These are phyloP conservation scores for Mrakia gelida DNA, from an alignment of 768 basidiomycete genomes.

Conservation along the genomic window DNA sequence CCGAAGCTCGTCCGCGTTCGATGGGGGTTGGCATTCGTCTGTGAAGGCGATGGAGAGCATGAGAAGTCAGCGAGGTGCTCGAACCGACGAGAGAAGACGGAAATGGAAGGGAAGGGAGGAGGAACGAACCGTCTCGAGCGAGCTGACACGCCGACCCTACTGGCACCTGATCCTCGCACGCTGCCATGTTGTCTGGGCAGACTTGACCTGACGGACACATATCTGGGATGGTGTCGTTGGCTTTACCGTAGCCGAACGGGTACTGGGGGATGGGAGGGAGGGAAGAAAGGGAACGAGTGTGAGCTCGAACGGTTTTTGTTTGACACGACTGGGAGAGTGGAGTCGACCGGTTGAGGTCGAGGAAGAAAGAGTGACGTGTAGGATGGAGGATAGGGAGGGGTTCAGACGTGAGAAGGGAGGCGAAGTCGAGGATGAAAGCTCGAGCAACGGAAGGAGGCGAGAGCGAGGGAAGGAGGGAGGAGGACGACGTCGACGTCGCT, in stretches of 20 bases:
- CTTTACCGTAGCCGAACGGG: constrained; percentile 23
- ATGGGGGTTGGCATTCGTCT: constrained; percentile 75
- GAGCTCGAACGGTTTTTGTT: not conserved
- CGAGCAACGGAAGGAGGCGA: too few relatives aligned
- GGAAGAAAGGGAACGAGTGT: not conserved
- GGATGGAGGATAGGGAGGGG: not conserved
- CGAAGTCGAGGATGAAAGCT: not conserved
- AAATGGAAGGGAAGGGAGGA: not conserved
- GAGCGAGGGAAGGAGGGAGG: not conserved
- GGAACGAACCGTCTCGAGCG: constrained; percentile 27
- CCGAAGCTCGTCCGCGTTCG: constrained; percentile 54
- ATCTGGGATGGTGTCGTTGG: constrained; percentile 7
- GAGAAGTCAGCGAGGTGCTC: too few relatives aligned
- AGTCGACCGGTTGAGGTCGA: not conserved
- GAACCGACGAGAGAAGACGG: not conserved
- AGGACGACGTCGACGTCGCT: not conserved
- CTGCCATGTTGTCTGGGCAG: constrained; percentile 28
- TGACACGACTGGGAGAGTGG: not conserved
- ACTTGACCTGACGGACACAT: constrained; percentile 17
- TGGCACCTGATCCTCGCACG: constrained; percentile 15
- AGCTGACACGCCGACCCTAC: constrained; percentile 26
- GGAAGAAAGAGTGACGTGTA: not conserved
- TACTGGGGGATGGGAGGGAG: constrained; percentile 7
- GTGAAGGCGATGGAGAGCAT: not conserved
- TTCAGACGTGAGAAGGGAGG: too few relatives aligned